Base-by-base conservation (phyloP, 805 yeast species). In the Metschnikowia continentalis region DNA sequence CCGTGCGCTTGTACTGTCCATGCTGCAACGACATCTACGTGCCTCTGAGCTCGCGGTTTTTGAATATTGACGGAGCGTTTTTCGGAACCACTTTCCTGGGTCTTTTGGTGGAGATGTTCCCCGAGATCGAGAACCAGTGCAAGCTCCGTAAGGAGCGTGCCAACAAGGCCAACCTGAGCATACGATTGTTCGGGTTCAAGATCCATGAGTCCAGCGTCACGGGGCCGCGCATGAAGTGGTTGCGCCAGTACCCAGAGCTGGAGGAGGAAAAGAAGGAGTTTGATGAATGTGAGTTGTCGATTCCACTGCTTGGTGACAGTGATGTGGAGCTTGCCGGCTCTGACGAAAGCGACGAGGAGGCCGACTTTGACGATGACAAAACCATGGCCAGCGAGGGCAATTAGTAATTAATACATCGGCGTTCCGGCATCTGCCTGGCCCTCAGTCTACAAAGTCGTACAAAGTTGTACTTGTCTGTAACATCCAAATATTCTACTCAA, bases 71-170 rank as follows among this genome's bases (percentile, higher is more conserved):
- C 68, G 99, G 99, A 5, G 97, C 98, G 0, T 94, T 86, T 62
- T 94, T 95, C 73, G 98, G 99, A 5, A 90, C 98, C 0, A 84
- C 95, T 35, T 94, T 94, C 71, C 94, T 97, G 0, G 97, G 97
- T 2, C 78, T 94, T 58, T 87, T 94, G 61, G 81, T 94, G 54
- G 88, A 90, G 64, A 86, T 88, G 79, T 90, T 86, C 71, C 90
- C 94, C n/a, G 97, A 90, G 56, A 81, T 90, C 46, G 96, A 87
- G 63, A 81, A 81, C 60, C 90, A 87, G 61, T 84, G 89, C 58
- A 76, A 78, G 50, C 75, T 80, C 51, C 76, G 87, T 61, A 68
- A 72, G 51, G 67, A 70, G 51, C 69, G 71, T 46, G 71, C 69
- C 41, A 73, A 81, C 55, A 81, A 79, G 59, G 72, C 75, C 56